These are phyloP conservation scores for Pneumocystis oryctolagi DNA, from an alignment of 1,139 yeast genomes.

Conservation along the genomic window DNA sequence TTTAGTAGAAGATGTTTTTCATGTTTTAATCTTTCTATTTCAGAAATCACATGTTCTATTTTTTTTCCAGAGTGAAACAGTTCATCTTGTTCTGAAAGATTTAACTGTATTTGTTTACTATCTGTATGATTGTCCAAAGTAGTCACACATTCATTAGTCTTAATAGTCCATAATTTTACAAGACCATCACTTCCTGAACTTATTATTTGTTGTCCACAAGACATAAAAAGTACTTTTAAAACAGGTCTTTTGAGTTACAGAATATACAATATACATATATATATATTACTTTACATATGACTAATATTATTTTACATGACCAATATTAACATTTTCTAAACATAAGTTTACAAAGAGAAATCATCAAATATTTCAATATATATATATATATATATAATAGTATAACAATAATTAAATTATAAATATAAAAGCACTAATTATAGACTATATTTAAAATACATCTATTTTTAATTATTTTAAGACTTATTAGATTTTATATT, in stretches of 20 bases:
- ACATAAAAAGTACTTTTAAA: slow-evolving; percentile 60
- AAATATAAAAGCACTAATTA: no score
- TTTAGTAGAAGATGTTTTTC: no score
- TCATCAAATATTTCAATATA: slow-evolving; percentile 11
- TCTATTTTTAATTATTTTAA: no score
- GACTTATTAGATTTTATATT: no score
- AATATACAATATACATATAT: not conserved
- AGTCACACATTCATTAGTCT: slow-evolving; percentile 59
- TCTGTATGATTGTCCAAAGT: slow-evolving; percentile 87
- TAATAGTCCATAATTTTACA: slow-evolving; percentile 74
- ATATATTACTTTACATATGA: no score
- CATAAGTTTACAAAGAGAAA: slow-evolving; percentile 3
- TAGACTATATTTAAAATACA: no score
- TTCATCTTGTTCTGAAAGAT: slow-evolving; percentile 45
- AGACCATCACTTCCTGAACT: slow-evolving; percentile 92
- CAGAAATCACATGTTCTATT: slow-evolving; percentile 57
- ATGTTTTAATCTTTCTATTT: slow-evolving; percentile 42
- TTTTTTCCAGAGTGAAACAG: slow-evolving; percentile 68
- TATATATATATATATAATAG: no score
- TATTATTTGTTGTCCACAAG: slow-evolving; percentile 51
- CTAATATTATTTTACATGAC: no score
- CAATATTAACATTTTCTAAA: not conserved
- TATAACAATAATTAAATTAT: no score
- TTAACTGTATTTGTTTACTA: slow-evolving; percentile 39
- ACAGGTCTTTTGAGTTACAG: slow-evolving; percentile 31